Percentiles rank a stretch among this genome's conserved stretches.
Evolutionary conservation across 2,329 filamentous ascomycete species (phyloP).

Genomic region (Lecanoromycetidae sp.): DNA sequence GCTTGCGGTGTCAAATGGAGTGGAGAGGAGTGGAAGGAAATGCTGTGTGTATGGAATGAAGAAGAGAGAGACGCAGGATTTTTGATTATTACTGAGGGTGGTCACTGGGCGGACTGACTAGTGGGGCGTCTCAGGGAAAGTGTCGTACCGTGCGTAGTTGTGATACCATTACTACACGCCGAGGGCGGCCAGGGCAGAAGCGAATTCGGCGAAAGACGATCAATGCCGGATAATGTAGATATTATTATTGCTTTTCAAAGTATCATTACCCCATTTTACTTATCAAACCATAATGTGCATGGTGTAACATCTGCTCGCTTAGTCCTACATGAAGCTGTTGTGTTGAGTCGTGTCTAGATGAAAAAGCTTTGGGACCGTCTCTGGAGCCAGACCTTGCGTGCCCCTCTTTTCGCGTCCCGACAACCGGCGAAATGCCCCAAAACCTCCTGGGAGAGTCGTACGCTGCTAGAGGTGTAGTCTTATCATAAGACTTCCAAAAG

Average conservation of each 20-base stretch:
- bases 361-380: too few relatives aligned
- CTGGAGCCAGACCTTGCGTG: too few relatives aligned
- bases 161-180: too few relatives aligned
- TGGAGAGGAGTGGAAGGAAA: neutral
- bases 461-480: too few relatives aligned
- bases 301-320: neutral
- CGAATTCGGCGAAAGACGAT: neutral
- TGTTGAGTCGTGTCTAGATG: neutral
- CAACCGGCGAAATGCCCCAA: too few relatives aligned
- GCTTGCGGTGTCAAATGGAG: neutral
- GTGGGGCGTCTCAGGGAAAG: too few relatives aligned
- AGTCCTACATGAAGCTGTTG: slow-evolving; percentile 4
- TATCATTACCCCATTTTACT: neutral
- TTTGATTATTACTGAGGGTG: too few relatives aligned
- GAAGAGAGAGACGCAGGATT: neutral
- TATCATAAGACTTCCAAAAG: too few relatives aligned
- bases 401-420: too few relatives aligned
- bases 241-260: neutral
- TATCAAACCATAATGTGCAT: too few relatives aligned
- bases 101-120: neutral
- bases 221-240: neutral
- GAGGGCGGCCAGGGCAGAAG: too few relatives aligned
- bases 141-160: neutral
- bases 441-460: too few relatives aligned
- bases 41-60: neutral